Conservation (phyloP, 2,329 filamentous ascomycete species). For the Pseudonectria buxi region DNA sequence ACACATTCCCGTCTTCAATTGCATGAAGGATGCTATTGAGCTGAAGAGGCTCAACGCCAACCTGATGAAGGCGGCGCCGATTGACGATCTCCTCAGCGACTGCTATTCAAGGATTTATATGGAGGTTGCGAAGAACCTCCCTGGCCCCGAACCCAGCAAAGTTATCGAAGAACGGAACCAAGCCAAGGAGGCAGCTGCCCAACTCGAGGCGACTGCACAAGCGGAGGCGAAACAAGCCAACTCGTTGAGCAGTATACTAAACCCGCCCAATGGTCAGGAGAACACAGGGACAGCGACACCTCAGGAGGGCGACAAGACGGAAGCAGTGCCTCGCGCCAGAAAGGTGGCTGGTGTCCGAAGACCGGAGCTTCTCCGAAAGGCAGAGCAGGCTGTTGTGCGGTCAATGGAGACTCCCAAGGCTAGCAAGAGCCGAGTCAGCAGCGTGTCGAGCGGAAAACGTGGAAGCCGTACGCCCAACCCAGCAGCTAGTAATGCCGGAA, state of each 20-base stretch:
- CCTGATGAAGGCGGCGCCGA: slow-evolving; percentile 75
- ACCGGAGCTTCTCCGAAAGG: slow-evolving; percentile 54
- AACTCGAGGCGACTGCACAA: slow-evolving; percentile 26
- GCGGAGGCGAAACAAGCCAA: slow-evolving; percentile 29
- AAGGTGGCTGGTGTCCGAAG: slow-evolving; percentile 40
- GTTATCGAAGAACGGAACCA: slow-evolving; percentile 40
- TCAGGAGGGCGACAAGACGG: slow-evolving; percentile 35
- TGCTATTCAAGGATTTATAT: slow-evolving; percentile 74
- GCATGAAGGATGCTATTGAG: slow-evolving; percentile 52
- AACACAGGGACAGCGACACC: slow-evolving; percentile 29
- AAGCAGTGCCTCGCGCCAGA: slow-evolving; percentile 32
- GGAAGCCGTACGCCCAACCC: slow-evolving; percentile 33
- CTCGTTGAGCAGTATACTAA: slow-evolving; percentile 36
- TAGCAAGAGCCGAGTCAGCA: slow-evolving; percentile 44
- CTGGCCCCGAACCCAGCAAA: slow-evolving; percentile 40
- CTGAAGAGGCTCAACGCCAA: slow-evolving; percentile 71
- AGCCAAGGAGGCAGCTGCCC: slow-evolving; percentile 35
- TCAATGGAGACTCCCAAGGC: slow-evolving; percentile 43
- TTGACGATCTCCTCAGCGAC: slow-evolving; percentile 92
- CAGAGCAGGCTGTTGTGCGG: slow-evolving; percentile 50
- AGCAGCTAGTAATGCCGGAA: slow-evolving; percentile 30
- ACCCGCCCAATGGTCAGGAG: slow-evolving; percentile 35
- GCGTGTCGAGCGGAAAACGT: slow-evolving; percentile 44
- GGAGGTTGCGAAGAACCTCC: slow-evolving; percentile 55
- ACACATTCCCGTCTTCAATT: slow-evolving; percentile 39